Conservation (phyloP, 495 filamentous ascomycete genomes). For the Glonium stellatum region DNA sequence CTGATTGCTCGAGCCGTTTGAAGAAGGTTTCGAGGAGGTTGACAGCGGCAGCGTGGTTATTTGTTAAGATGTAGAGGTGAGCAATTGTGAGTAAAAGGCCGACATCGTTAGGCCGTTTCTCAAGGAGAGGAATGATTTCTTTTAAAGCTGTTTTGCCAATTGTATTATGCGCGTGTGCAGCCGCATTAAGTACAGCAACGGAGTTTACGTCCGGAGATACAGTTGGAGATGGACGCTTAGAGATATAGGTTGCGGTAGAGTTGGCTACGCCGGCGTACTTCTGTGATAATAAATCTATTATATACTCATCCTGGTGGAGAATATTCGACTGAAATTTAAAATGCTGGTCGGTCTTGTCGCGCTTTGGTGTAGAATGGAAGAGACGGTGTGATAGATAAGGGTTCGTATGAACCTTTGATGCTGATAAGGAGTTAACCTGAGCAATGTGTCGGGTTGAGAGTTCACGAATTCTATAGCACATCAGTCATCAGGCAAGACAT, state of each 20-base stretch:
- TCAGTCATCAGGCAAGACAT: constrained; percentile 27
- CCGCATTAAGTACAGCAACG: constrained; percentile 72
- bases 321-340: constrained; percentile 70
- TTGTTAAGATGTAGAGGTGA: constrained; percentile 70
- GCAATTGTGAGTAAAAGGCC: constrained; percentile 77
- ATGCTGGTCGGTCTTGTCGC: constrained; percentile 59
- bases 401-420: constrained; percentile 54
- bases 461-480: constrained; percentile 59
- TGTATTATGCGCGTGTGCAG: constrained; percentile 59
- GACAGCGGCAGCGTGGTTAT: constrained; percentile 72
- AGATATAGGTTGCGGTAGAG: constrained; percentile 55
- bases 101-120: constrained; percentile 71
- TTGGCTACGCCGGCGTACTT: constrained; percentile 69
- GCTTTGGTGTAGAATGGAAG: constrained; percentile 50
- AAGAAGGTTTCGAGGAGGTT: constrained; percentile 68
- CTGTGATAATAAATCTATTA: constrained; percentile 65
- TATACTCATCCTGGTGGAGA: constrained; percentile 61
- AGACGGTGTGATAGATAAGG: constrained; percentile 70
- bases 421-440: constrained; percentile 66
- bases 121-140: constrained; percentile 63
- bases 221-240: constrained; percentile 47
- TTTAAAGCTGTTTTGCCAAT: constrained; percentile 65
- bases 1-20: constrained; percentile 60
- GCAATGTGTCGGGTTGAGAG: constrained; percentile 69
- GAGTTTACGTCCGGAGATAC: constrained; percentile 52